A percentile compares a stretch with the other conserved stretches of the same genome.
Evolutionary conservation across 768 basidiomycete species (phyloP).

Genomic region (Boletus subcaerulescens): DNA sequence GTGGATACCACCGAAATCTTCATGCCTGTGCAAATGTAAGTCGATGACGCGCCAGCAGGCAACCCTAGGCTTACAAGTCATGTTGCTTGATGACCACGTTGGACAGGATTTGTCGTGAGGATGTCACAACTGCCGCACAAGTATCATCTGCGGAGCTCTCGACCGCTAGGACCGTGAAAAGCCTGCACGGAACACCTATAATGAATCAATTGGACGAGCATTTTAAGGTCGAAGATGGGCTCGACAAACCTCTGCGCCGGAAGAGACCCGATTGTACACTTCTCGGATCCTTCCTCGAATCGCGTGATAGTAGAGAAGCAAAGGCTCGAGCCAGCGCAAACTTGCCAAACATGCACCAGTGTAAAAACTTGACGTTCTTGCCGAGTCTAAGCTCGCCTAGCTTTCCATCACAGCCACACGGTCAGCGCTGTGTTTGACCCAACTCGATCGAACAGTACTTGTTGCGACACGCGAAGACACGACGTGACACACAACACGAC

Average conservation of each 20-base stretch:
- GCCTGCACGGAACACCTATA: constrained; percentile 2
- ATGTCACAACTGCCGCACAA: constrained; percentile 83
- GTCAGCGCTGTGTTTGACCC: too few species aligned
- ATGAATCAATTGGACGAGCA: neutral
- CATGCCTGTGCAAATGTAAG: constrained; percentile 16
- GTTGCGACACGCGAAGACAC: too few species aligned
- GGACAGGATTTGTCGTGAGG: constrained; percentile 64
- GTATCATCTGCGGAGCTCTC: constrained; percentile 95
- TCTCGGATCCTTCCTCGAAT: neutral
- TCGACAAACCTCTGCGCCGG: neutral
- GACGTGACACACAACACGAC: too few species aligned
- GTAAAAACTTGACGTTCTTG: neutral
- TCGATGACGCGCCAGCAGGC: neutral
- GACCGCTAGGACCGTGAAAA: constrained; percentile 67
- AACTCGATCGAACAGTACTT: too few species aligned
- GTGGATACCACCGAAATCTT: constrained; percentile 63
- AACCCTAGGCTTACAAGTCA: constrained; percentile 42
- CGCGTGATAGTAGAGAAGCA: neutral
- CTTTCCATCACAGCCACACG: neutral
- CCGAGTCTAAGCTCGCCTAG: too few species aligned
- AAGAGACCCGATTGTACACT: neutral
- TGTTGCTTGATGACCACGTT: constrained; percentile 89
- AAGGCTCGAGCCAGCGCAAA: neutral
- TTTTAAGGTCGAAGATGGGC: neutral
- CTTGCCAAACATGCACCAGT: neutral